Conservation (phyloP, 2,329 filamentous ascomycete species). For the Epichloe sp. region DNA sequence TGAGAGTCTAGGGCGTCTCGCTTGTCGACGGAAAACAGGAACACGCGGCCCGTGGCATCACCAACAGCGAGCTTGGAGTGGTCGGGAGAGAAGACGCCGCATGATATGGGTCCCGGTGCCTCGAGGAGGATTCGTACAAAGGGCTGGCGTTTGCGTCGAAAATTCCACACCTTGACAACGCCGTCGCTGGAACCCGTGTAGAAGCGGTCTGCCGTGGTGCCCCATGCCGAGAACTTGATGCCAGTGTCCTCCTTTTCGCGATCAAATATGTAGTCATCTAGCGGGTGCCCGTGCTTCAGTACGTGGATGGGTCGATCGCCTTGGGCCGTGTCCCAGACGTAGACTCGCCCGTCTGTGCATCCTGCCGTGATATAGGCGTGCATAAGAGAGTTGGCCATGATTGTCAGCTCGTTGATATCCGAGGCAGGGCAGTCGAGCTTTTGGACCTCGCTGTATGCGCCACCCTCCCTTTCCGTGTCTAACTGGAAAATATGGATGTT, state of each 20-base stretch:
- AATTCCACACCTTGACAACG: constrained; percentile 49
- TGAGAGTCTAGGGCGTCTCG: constrained; percentile 23
- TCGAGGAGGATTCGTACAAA: constrained; percentile 41
- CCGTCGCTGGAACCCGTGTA: constrained; percentile 54
- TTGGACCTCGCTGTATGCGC: constrained; percentile 30
- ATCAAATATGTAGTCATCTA: constrained; percentile 28
- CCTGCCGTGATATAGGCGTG: constrained; percentile 45
- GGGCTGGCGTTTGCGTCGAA: constrained; percentile 30
- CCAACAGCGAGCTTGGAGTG: constrained; percentile 42
- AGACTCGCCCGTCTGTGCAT: constrained; percentile 48
- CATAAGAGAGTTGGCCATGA: constrained; percentile 38
- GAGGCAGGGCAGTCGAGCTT: constrained; percentile 44
- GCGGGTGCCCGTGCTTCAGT: constrained; percentile 35
- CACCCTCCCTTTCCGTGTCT: constrained; percentile 14
- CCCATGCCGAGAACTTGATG: constrained; percentile 53
- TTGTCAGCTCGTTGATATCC: constrained; percentile 50
- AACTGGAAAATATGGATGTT: constrained; percentile 43
- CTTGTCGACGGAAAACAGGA: constrained; percentile 37
- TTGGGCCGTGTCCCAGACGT: constrained; percentile 48
- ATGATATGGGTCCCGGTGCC: constrained; percentile 42
- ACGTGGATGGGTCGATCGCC: constrained; percentile 43
- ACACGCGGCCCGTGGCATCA: constrained; percentile 48
- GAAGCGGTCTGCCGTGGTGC: constrained; percentile 39
- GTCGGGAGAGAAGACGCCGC: constrained; percentile 45
- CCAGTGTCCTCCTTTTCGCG: constrained; percentile 45